Base-by-base conservation (phyloP, 345 rosid species). In the Syzygium jambos region DNA sequence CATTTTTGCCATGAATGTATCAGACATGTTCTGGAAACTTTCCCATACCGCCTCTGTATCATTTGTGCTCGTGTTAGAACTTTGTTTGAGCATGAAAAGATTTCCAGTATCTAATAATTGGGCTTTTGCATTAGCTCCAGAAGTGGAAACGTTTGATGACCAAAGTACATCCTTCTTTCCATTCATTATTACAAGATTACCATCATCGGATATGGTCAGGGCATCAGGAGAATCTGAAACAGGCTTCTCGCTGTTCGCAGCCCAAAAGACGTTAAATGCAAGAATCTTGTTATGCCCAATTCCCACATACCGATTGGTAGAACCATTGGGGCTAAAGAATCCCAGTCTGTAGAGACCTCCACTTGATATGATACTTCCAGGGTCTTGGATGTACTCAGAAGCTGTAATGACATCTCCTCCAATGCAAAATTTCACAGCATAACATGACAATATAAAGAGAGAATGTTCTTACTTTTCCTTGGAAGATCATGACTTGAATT, bases 71-170 rank as follows among this genome's bases (percentile, higher is more conserved):
- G 22, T 19, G 19, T 68, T 68, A 7, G 68, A 54, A 56, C 27
- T 43, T 90, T 90, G 17, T 77, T 86, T 92, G 65, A 51, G 68
- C 89, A 96, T 49, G n/a, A 86, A 87, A 63, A 96, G 93, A 86
- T 94, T 93, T 85, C 98, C 98, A 6, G 90, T 51, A 53, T 94
- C 93, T 65, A 86, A 43, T n/a, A 96, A 91, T 90, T 85, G 89
- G 29, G 93, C 94, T 85, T 87, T 90, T 77, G 63, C n/a, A 57
- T 57, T 57, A 43, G 53, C 86, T 38, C 51, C 85, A 23, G 85
- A 84, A 82, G 17, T 85, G 4, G 92, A 57, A 86, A 91, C 92
- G 85, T 89, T 89, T 29, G 96, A 92, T 2, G 96, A 92, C 98
- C 97, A 95, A 8, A 94, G 46, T 63, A 86, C 30, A 82, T 90